A percentile compares a stretch with the other conserved stretches of the same genome.
phyloP scores from a whole-genome alignment of 257 asterid genomes.

The Solanum lignicaule region DNA sequence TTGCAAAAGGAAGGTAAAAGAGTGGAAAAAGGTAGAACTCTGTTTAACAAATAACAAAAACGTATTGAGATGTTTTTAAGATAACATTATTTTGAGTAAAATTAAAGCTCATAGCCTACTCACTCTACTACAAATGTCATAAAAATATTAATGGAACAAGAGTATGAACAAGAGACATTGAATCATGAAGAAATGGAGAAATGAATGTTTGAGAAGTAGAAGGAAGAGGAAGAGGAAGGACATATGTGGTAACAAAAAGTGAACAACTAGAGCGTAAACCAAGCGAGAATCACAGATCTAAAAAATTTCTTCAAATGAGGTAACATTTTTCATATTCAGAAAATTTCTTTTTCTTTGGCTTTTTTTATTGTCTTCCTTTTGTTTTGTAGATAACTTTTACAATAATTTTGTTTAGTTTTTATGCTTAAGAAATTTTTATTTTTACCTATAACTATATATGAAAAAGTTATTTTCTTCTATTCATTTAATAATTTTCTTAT shows the following conservation, averaged over 20 bases:
- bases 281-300: constrained; percentile 1
- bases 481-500: background rate
- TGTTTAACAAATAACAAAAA: background rate
- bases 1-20: too few species aligned
- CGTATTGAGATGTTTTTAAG: background rate
- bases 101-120: background rate
- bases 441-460: background rate
- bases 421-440: too few species aligned
- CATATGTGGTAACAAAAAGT: background rate
- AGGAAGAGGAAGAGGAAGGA: background rate
- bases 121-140: background rate
- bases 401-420: too few species aligned
- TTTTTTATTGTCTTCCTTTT: background rate
- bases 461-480: background rate
- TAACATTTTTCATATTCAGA: background rate
- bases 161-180: background rate
- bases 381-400: background rate
- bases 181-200: background rate
- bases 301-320: background rate
- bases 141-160: background rate
- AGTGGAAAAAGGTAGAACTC: too few species aligned
- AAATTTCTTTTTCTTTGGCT: background rate
- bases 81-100: background rate
- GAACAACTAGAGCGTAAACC: background rate
- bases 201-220: background rate